These are phyloP conservation scores for sunflower (Helianthus annuus) DNA, from an alignment of 129 eudicot species.

Conservation along the genomic window HanXRQr2.0-SUNRISE NC_035449.2:115575557-115576056, in stretches of 20 bases:
- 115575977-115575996: slow-evolving; percentile 70
- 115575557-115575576: slow-evolving; percentile 96
- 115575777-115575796: neutral
- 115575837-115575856: neutral
- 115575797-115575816: neutral
- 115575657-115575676: slow-evolving; percentile 93
- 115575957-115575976: slow-evolving; percentile 65
- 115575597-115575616: slow-evolving; percentile 68
- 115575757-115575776: neutral
- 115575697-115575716: slow-evolving; percentile 73
- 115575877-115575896: slow-evolving; percentile 10
- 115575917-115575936: slow-evolving; percentile 90
- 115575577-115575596: slow-evolving; percentile 61
- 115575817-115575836: neutral
- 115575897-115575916: slow-evolving; percentile 98
- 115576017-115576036: slow-evolving; percentile 68
- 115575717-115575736: slow-evolving; percentile 68
- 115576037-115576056: slow-evolving; percentile 83
- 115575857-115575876: neutral
- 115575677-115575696: slow-evolving; percentile 67
- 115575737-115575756: slow-evolving; percentile 87
- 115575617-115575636: slow-evolving; percentile 78
- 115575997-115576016: slow-evolving; percentile 86
- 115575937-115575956: slow-evolving; percentile 44
- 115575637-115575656: slow-evolving; percentile 86